phyloP scores from a whole-genome alignment of 2,329 filamentous ascomycete genomes.

The Aureobasidium mangrovei region DNA sequence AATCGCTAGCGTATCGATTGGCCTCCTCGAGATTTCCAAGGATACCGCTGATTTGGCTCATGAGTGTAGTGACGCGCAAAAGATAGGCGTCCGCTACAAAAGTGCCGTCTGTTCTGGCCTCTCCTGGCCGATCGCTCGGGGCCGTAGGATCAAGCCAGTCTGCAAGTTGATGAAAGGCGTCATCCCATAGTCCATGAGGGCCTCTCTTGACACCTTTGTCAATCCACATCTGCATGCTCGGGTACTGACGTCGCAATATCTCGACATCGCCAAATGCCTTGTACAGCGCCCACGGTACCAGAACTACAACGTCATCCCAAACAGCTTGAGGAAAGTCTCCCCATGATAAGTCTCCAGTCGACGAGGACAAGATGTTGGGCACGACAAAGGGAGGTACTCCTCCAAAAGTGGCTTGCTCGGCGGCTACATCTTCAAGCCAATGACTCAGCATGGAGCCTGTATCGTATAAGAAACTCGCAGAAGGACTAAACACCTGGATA shows the following conservation, averaged over 20 bases:
- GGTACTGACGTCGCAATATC: conserved; percentile 30
- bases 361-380: conserved; percentile 16
- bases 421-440: conserved; percentile 43
- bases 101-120: conserved; percentile 26
- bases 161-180: conserved; percentile 28
- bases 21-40: conserved; percentile 21
- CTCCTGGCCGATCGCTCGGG: conserved; percentile 28
- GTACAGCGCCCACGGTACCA: conserved; percentile 31
- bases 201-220: conserved; percentile 28
- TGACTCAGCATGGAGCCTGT: conserved; percentile 41
- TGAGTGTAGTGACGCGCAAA: conserved; percentile 26
- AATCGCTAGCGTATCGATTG: conserved; percentile 20
- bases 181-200: conserved; percentile 29
- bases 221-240: conserved; percentile 30
- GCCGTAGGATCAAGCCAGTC: conserved; percentile 37
- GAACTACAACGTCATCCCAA: conserved; percentile 33
- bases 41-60: conserved; percentile 24
- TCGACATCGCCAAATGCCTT: conserved; percentile 27
- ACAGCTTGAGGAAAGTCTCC: conserved; percentile 24
- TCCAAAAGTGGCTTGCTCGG: conserved; percentile 26
- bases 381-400: conserved; percentile 20
- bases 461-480: conserved; percentile 47
- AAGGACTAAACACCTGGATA: conserved; percentile 42
- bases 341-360: conserved; percentile 12
- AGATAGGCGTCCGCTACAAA: conserved; percentile 35